phyloP scores from a whole-genome alignment of 495 filamentous ascomycete species.

The Aspergillus mulundensis region DNA sequence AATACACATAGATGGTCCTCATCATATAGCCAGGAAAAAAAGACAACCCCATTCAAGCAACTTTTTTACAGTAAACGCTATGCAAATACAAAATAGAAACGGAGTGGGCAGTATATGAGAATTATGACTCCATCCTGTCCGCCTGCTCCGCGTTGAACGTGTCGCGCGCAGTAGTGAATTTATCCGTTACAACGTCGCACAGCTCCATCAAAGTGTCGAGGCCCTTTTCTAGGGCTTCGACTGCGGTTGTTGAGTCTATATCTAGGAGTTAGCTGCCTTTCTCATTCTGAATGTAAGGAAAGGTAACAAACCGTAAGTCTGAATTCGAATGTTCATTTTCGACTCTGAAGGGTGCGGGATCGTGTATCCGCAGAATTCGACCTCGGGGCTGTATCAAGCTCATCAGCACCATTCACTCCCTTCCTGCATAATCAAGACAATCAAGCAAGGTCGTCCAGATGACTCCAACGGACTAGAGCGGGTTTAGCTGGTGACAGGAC shows the following conservation, averaged over 20 bases:
- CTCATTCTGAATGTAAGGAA: too few species aligned
- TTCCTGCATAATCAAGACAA: too few species aligned
- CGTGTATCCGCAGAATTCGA: slow-evolving; percentile 97
- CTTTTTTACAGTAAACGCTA: slow-evolving; percentile 17
- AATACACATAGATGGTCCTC: not conserved
- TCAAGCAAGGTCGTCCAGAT: too few species aligned
- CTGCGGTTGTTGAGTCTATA: slow-evolving; percentile 72
- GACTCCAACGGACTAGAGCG: too few species aligned
- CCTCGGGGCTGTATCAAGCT: slow-evolving; percentile 61
- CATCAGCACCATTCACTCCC: not conserved
- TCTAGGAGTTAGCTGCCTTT: slow-evolving; percentile 3
- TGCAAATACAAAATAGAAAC: slow-evolving; percentile 5
- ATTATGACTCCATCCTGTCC: slow-evolving; percentile 35
- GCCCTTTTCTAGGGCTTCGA: slow-evolving; percentile 84
- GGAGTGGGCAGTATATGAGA: not conserved
- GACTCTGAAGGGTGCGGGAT: slow-evolving; percentile 95
- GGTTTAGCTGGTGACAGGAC: slow-evolving; percentile 14
- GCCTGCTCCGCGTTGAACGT: slow-evolving; percentile 51
- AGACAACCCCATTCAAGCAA: not conserved
- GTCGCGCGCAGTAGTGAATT: slow-evolving; percentile 66
- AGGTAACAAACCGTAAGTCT: slow-evolving; percentile 86
- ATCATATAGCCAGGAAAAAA: slow-evolving; percentile 1
- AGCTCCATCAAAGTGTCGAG: slow-evolving; percentile 82
- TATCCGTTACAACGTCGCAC: slow-evolving; percentile 85
- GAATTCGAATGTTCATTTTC: slow-evolving; percentile 95